A percentile compares a stretch with the other conserved stretches of the same genome.
Evolutionary conservation across 2,329 filamentous ascomycete species (phyloP).

Genomic region (Verticillium albo-atrum): DNA sequence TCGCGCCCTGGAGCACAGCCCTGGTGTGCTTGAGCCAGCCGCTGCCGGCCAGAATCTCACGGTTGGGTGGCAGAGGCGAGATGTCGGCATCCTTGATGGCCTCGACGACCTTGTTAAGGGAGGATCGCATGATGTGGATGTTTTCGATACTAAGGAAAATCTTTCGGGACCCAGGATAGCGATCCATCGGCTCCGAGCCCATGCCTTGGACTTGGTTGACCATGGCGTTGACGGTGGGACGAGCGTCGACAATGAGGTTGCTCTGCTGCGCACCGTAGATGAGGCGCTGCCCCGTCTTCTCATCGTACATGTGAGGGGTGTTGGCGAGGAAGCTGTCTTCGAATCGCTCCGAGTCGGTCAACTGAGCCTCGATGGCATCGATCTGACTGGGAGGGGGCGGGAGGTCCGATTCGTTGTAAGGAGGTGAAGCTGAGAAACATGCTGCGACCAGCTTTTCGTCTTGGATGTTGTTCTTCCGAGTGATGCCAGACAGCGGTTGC

Average conservation of each 20-base stretch:
- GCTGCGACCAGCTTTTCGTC: constrained; percentile 91
- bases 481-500: constrained; percentile 82
- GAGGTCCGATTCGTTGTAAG: constrained; percentile 15
- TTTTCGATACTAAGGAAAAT: constrained; percentile 95
- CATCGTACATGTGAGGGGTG: constrained; percentile 46
- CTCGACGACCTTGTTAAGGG: constrained; percentile 81
- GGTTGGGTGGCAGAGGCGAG: constrained; percentile 74
- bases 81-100: constrained; percentile 91
- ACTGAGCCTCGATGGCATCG: constrained; percentile 44
- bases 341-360: constrained; percentile 58
- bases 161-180: constrained; percentile 89
- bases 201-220: constrained; percentile 91
- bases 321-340: constrained; percentile 64
- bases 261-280: constrained; percentile 90
- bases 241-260: constrained; percentile 93
- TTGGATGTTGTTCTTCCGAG: constrained; percentile 86
- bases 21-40: constrained; percentile 89
- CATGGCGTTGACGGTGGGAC: constrained; percentile 88
- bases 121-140: constrained; percentile 96
- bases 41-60: constrained; percentile 76
- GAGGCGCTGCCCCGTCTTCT: constrained; percentile 56
- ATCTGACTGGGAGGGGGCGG: constrained; percentile 46
- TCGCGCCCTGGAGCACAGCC: constrained; percentile 77
- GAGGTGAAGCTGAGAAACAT: constrained; percentile 73
- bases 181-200: constrained; percentile 96